Evolutionary conservation across 2,329 filamentous ascomycete species (phyloP).

Genomic region (Elsinoe necatrix): DNA sequence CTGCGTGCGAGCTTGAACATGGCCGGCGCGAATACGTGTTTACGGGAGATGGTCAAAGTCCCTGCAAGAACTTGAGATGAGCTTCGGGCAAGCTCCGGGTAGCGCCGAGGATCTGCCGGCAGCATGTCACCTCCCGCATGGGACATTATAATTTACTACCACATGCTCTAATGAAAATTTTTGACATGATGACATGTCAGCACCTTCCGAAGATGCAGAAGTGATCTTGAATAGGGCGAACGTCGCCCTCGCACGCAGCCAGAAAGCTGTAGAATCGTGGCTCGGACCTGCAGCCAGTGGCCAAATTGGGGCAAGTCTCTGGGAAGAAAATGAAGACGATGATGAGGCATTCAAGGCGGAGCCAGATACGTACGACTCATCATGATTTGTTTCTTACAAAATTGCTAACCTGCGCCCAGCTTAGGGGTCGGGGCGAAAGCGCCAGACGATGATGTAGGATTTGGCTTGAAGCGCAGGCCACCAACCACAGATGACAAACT

Average conservation of each 20-base stretch:
- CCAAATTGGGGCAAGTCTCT: conserved; percentile 33
- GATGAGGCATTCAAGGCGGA: conserved; percentile 46
- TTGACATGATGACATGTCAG: conserved; percentile 11
- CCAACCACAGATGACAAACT: conserved; percentile 36
- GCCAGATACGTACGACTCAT: conserved; percentile 43
- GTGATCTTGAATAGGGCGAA: conserved; percentile 48
- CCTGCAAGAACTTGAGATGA: conserved; percentile 14
- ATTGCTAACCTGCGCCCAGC: conserved; percentile 21
- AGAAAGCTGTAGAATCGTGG: conserved; percentile 49
- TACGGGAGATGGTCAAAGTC: conserved; percentile 10
- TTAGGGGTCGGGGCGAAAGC: conserved; percentile 33
- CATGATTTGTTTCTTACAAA: conserved; percentile 7
- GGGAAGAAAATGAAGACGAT: conserved; percentile 42
- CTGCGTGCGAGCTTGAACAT: conserved; percentile 88
- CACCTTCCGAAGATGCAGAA: conserved; percentile 33
- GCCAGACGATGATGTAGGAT: conserved; percentile 31
- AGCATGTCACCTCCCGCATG: background rate
- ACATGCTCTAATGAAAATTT: background rate
- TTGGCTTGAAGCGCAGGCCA: conserved; percentile 30
- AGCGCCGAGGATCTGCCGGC: conserved; percentile 10
- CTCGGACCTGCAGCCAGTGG: conserved; percentile 40
- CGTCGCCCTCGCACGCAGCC: conserved; percentile 46
- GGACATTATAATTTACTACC: background rate
- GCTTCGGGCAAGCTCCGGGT: conserved; percentile 12
- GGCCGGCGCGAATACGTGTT: conserved; percentile 17